Evolutionary conservation across 2,329 filamentous ascomycete genomes (phyloP).

Genomic region (Beauveria brongniartii): DNA sequence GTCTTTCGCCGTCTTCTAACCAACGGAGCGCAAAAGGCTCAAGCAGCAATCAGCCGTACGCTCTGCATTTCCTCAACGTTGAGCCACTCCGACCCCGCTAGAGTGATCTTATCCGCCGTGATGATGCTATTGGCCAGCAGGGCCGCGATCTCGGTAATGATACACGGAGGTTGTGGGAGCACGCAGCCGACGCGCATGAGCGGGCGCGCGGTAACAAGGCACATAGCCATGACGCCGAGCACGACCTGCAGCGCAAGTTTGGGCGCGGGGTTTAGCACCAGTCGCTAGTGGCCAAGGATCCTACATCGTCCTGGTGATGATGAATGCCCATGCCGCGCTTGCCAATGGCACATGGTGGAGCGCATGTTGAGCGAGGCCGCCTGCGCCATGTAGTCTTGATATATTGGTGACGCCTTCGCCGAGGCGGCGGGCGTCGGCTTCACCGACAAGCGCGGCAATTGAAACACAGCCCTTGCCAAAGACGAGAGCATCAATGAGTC

Average conservation of each 20-base stretch:
- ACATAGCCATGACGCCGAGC: conserved; percentile 21
- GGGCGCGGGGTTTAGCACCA: conserved; percentile 19
- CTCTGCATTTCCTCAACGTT: conserved; percentile 15
- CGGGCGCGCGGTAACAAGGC: conserved; percentile 17
- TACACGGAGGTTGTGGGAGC: conserved; percentile 23
- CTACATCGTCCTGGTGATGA: conserved; percentile 12
- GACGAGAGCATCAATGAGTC: conserved; percentile 16
- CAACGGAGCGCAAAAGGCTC: neutral
- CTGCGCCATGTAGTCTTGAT: conserved; percentile 21
- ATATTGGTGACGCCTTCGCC: conserved; percentile 15
- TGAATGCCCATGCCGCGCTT: conserved; percentile 7
- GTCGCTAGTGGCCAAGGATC: conserved; percentile 8
- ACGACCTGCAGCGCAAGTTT: conserved; percentile 22
- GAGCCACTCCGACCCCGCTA: conserved; percentile 21
- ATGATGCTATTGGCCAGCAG: conserved; percentile 21
- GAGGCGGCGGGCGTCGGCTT: conserved; percentile 13
- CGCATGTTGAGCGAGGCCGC: conserved; percentile 20
- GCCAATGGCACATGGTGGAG: conserved; percentile 1
- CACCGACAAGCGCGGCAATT: conserved; percentile 13
- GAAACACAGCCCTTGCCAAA: conserved; percentile 11
- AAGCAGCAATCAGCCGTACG: neutral
- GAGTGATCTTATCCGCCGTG: conserved; percentile 16
- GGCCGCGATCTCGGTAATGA: conserved; percentile 20
- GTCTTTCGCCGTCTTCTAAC: neutral
- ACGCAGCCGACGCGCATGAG: conserved; percentile 17